phyloP scores from a whole-genome alignment of 768 basidiomycete species.

The Leccinum boreale region DNA sequence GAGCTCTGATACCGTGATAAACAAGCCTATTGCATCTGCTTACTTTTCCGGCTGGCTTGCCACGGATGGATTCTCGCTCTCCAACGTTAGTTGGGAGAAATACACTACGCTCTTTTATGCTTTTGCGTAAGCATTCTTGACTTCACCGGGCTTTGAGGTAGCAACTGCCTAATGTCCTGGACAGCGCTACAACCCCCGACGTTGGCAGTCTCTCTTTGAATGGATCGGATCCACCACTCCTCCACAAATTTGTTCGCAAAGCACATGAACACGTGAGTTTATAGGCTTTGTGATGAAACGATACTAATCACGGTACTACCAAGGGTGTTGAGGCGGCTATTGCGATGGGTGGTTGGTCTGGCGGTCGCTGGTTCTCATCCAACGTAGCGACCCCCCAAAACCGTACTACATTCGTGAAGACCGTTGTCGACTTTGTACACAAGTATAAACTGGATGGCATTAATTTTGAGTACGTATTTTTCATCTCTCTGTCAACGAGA shows the following conservation, averaged over 20 bases:
- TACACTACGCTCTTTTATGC: constrained; percentile 64
- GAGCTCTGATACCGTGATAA: constrained; percentile 38
- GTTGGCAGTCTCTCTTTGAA: constrained; percentile 31
- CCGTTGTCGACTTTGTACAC: constrained; percentile 43
- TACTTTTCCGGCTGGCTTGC: constrained; percentile 69
- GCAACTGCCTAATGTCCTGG: not conserved
- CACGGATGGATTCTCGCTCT: constrained; percentile 45
- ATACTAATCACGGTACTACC: not conserved
- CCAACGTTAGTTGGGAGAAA: constrained; percentile 60
- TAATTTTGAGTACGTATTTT: constrained; percentile 29
- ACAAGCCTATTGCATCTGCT: constrained; percentile 38
- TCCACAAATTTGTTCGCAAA: constrained; percentile 55
- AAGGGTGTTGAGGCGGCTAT: constrained; percentile 56
- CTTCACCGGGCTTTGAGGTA: not conserved
- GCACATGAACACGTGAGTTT: constrained; percentile 36
- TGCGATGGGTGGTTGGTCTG: constrained; percentile 72
- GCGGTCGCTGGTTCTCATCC: constrained; percentile 60
- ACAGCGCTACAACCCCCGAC: constrained; percentile 34
- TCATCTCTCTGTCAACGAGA: not conserved
- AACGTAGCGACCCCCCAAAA: constrained; percentile 49
- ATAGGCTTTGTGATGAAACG: not conserved
- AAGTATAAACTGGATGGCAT: constrained; percentile 58
- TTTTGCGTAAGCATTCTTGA: constrained; percentile 46
- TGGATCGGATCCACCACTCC: constrained; percentile 43
- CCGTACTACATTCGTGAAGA: constrained; percentile 61